These are phyloP conservation scores for Aspergillus carlsbadensis DNA, from an alignment of 495 filamentous ascomycete species.

Conservation along the genomic window DNA sequence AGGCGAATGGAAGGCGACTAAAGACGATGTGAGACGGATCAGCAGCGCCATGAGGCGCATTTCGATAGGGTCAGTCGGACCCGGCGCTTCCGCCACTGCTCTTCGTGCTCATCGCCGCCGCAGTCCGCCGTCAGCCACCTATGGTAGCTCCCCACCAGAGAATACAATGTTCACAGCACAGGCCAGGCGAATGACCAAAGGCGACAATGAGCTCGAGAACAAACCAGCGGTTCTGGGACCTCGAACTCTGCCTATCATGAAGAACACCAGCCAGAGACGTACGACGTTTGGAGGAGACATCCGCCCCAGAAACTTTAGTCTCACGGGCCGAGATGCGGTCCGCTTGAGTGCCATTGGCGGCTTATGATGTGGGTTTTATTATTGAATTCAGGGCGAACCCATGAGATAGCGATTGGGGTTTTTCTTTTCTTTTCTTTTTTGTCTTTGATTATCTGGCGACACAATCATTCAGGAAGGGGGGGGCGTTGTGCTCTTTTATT, in stretches of 20 bases:
- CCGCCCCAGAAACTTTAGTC: constrained; percentile 43
- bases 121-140: constrained; percentile 56
- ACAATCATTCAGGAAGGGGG: constrained; percentile 22
- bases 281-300: constrained; percentile 52
- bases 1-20: constrained; percentile 49
- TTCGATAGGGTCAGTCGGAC: constrained; percentile 35
- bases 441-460: constrained; percentile 18
- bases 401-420: constrained; percentile 11
- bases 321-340: constrained; percentile 43
- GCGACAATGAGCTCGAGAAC: constrained; percentile 55
- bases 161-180: constrained; percentile 66
- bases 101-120: constrained; percentile 56
- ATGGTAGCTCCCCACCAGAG: constrained; percentile 57
- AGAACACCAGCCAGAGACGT: constrained; percentile 50
- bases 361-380: constrained; percentile 21
- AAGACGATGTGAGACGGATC: constrained; percentile 59
- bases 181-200: constrained; percentile 68
- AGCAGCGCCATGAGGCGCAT: constrained; percentile 62
- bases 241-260: constrained; percentile 63
- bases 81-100: constrained; percentile 32
- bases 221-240: constrained; percentile 64
- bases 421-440: constrained; percentile 17
- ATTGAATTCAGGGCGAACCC: constrained; percentile 5
- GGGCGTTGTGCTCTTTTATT: constrained; percentile 28
- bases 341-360: constrained; percentile 42